Base-by-base conservation (phyloP, 2,329 filamentous ascomycete genomes). In the Scorias spongiosa region DNA sequence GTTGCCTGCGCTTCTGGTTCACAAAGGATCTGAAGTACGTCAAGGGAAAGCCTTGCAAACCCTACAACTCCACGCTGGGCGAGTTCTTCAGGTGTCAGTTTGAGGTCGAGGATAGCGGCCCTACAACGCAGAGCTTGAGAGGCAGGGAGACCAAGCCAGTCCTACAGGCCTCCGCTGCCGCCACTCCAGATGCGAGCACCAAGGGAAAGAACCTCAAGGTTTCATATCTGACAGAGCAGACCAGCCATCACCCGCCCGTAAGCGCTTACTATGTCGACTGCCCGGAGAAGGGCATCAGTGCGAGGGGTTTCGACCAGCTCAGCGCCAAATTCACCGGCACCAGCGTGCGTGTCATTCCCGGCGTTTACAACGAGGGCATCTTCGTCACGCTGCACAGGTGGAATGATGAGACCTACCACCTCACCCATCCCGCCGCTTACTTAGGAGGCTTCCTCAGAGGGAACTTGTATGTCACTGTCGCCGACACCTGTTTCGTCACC, bases 31-130 rank as follows among this genome's bases (percentile, higher is more conserved):
- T 98, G 64, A 98, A 98, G 76, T 98, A 96, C 58, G 85, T 93
- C 62, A 96, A 96, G 69, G 89, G 89, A 47, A 93, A 88, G 69
- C 91, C 91, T 38, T 96, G 89, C 78, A 98, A 98, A 66, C 91
- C 91, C 10, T 98, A 98, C 69, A 98, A 98, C 66, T 95, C 88
- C 40, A 88, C 87, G 30, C 67, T 98, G 42, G 91, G 91, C 51
- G 91, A 98, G 68, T 98, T 98, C 67, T 98, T 98, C 68, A 76
- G 87, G 76, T 96, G 91, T 64, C 93, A 89, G 60, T 98, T 89
- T 89, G 85, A 95, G 58, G 81, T 93, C 14, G 80, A 87, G 59
- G 82, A 89, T 58, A 36, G 12, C 11, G 32, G 32, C 12, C 12
- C 12, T 4, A 80, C 79, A 51, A 76, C 80, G 7, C 81, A 83